phyloP scores from a whole-genome alignment of 805 yeast genomes.

The Kuraishia capsulata region DNA sequence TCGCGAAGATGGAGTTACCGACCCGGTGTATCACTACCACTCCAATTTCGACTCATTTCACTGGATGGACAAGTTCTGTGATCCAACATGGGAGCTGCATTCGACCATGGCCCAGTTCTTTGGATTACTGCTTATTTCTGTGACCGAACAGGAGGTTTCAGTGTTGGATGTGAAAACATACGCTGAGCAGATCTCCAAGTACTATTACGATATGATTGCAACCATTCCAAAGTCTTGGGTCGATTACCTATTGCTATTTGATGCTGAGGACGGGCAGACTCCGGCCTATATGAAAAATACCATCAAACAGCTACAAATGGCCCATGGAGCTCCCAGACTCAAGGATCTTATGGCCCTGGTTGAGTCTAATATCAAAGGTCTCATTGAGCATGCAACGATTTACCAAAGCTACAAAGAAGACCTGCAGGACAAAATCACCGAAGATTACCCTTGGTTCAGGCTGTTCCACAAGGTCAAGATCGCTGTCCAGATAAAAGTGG shows the following conservation, averaged over 20 bases:
- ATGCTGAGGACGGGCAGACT: constrained; percentile 1
- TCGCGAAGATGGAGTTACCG: constrained; percentile 21
- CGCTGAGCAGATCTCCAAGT: constrained; percentile 28
- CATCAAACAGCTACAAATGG: not conserved
- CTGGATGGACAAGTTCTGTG: constrained; percentile 46
- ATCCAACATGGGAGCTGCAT: constrained; percentile 44
- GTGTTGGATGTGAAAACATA: constrained; percentile 37
- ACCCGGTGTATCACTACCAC: constrained; percentile 48
- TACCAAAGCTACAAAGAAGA: constrained; percentile 40
- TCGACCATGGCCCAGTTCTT: constrained; percentile 49
- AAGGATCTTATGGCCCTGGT: constrained; percentile 5
- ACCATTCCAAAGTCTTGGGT: constrained; percentile 23
- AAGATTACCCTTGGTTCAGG: constrained; percentile 77
- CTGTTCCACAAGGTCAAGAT: constrained; percentile 47
- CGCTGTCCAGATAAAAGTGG: constrained; percentile 45
- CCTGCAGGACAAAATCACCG: constrained; percentile 40
- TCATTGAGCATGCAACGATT: constrained; percentile 19
- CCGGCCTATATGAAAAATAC: constrained; percentile 1
- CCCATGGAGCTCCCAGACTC: constrained; percentile 1
- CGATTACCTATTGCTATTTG: constrained; percentile 7
- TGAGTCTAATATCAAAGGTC: constrained; percentile 4
- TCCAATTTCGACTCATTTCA: constrained; percentile 49
- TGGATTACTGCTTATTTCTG: constrained; percentile 43
- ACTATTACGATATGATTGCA: constrained; percentile 20
- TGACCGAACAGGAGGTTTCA: constrained; percentile 47